phyloP scores from a whole-genome alignment of 371 early-diverging fungal species.

The Mortierella sp. region DNA sequence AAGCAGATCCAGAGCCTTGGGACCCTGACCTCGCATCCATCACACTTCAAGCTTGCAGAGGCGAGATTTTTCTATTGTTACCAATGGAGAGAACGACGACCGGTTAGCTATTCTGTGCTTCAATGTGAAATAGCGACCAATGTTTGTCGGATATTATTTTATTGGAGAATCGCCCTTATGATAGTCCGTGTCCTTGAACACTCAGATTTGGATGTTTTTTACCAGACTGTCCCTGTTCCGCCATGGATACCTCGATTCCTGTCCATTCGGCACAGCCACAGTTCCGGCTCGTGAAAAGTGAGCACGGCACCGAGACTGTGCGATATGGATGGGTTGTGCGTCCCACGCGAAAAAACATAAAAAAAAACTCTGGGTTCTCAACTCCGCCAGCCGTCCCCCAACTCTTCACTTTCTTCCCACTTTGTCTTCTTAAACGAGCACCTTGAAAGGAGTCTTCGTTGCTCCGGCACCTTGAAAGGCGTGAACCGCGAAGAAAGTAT shows the following conservation, averaged over 20 bases:
- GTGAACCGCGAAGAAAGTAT: background rate
- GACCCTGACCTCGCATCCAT: slow-evolving; percentile 47
- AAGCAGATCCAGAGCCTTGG: slow-evolving; percentile 53
- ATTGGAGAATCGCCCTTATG: background rate
- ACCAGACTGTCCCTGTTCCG: background rate
- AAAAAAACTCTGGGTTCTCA: background rate
- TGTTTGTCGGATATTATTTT: background rate
- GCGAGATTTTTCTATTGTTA: slow-evolving; percentile 46
- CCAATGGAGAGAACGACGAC: no score
- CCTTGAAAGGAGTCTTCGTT: background rate
- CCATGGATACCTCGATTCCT: background rate
- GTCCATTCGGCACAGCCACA: slow-evolving; percentile 3
- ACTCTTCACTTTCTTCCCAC: background rate
- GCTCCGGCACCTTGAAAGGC: background rate
- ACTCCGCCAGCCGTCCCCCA: background rate
- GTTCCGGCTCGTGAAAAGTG: background rate
- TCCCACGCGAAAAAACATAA: background rate
- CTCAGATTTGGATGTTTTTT: background rate
- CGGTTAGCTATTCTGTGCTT: background rate
- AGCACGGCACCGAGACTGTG: background rate
- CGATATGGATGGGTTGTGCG: background rate
- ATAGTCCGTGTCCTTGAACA: background rate
- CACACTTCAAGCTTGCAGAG: slow-evolving; percentile 49
- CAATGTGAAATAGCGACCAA: background rate
- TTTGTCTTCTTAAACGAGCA: slow-evolving; percentile 9